Evolutionary conservation across 331 rosid species (phyloP).

Genomic region (Saraca asoca): DNA sequence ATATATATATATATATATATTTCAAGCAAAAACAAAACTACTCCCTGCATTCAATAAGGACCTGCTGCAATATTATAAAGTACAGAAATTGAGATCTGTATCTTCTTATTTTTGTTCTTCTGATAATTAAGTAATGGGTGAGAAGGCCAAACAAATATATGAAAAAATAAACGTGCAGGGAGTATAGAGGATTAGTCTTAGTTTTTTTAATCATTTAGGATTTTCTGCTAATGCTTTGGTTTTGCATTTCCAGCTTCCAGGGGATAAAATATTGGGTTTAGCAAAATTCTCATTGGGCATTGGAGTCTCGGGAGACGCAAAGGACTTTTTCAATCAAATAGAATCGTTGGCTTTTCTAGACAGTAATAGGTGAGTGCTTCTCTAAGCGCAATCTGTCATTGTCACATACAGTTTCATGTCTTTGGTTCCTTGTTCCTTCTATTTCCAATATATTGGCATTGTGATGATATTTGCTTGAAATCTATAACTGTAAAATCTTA

Average conservation of each 20-base stretch:
- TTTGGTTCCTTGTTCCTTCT: slow-evolving; percentile 8
- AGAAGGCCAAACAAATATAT: slow-evolving; percentile 24
- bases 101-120: slow-evolving; percentile 44
- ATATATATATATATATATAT: no score
- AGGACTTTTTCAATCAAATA: slow-evolving; percentile 81
- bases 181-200: slow-evolving; percentile 18
- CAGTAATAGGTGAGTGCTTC: slow-evolving; percentile 64
- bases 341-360: slow-evolving; percentile 83
- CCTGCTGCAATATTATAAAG: slow-evolving; percentile 18
- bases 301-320: slow-evolving; percentile 88
- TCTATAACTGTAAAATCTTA: slow-evolving; percentile 23
- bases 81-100: slow-evolving; percentile 47
- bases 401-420: slow-evolving; percentile 6
- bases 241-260: slow-evolving; percentile 69
- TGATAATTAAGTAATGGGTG: slow-evolving; percentile 3
- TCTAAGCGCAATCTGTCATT: slow-evolving; percentile 18
- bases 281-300: slow-evolving; percentile 87
- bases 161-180: slow-evolving; percentile 65
- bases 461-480: not conserved
- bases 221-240: slow-evolving; percentile 33
- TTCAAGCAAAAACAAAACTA: not conserved
- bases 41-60: no score
- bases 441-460: no score
- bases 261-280: slow-evolving; percentile 79
- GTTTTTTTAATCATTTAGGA: not conserved